Conservation (phyloP, 1,139 yeast species). For the Sugiyamaella castrensis region DNA sequence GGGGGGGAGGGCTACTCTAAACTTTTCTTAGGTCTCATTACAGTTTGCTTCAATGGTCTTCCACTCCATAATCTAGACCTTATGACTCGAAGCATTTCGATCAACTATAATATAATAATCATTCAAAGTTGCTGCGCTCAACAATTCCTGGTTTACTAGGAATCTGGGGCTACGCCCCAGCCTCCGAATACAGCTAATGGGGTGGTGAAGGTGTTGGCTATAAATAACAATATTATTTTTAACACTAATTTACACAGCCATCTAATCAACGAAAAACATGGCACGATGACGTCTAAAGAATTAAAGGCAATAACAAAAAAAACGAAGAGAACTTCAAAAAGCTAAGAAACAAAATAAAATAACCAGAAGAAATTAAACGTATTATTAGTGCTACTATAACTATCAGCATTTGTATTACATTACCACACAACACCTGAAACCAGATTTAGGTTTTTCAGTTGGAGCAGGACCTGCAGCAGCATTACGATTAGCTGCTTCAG, state of each 20-base stretch:
- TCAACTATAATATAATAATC: no score
- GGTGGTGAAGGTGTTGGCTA: no score
- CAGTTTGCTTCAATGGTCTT: no score
- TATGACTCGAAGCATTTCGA: no score
- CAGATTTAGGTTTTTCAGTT: conserved; percentile 12
- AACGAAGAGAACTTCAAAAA: not conserved
- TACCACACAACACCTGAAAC: conserved; percentile 15
- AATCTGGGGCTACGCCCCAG: conserved; percentile 1
- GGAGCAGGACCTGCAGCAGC: conserved; percentile 8
- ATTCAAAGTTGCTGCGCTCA: no score
- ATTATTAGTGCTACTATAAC: not conserved
- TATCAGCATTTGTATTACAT: conserved; percentile 8
- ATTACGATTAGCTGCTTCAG: conserved; percentile 5
- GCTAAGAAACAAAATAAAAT: not conserved
- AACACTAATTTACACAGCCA: not conserved
- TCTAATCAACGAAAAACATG: not conserved
- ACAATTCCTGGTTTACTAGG: no score
- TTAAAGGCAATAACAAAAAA: not conserved
- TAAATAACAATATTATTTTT: not conserved
- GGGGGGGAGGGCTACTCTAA: no score
- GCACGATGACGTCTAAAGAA: not conserved
- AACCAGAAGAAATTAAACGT: not conserved
- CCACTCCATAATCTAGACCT: no score
- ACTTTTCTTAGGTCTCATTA: no score
- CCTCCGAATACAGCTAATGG: not conserved